Base-by-base conservation (phyloP, 2,329 filamentous ascomycete species). In the Fusarium nanum region DNA sequence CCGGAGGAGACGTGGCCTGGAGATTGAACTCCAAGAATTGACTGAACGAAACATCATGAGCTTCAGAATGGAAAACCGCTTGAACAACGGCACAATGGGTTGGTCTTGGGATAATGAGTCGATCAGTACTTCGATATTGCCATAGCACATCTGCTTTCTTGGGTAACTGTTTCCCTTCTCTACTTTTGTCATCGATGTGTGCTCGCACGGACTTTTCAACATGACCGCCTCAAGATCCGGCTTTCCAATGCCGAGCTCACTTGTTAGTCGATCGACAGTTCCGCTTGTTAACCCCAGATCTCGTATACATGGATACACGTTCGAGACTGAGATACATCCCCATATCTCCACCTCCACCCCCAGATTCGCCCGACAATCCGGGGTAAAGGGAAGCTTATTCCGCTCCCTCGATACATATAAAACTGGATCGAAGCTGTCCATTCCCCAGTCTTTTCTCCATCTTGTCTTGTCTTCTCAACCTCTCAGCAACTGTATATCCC, bases 381-480 rank as follows among this genome's bases (percentile, higher is more conserved):
- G 61, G 55, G 61, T 40, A 61, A 49, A 28, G 47, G 55, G 27
- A 54, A 32, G 42, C 44, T 37, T 60, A 25, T 48, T 47, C 1
- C 37, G 13, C 10, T 12, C 1, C 13, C 6, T 7, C 3, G 5
- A n/a, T 64, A 22, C 14, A 20, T 66, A 44, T 65, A 25, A 25
- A 37, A 27, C 5, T 13, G 16, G 13, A n/a, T 30, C 37, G 18
- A 30, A 37, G 30, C 11, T 20, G 10, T 27, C 32, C 34, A 52
- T 20, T 40, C n/a, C 30, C 40, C 6, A 12, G 10, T 23, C 5
- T 34, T 34, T 2, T 12, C 32, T 32, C 18, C 46, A 13, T 3
- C 22, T 8, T 32, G 2, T 6, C 7, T 14, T 16, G 25, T 14
- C 8, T 18, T 44, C 11, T 32, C 16, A 20, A 22, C 23, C n/a